Evolutionary conservation across 1,139 yeast species (phyloP).

Genomic region (Scheffersomyces quercinus): DNA sequence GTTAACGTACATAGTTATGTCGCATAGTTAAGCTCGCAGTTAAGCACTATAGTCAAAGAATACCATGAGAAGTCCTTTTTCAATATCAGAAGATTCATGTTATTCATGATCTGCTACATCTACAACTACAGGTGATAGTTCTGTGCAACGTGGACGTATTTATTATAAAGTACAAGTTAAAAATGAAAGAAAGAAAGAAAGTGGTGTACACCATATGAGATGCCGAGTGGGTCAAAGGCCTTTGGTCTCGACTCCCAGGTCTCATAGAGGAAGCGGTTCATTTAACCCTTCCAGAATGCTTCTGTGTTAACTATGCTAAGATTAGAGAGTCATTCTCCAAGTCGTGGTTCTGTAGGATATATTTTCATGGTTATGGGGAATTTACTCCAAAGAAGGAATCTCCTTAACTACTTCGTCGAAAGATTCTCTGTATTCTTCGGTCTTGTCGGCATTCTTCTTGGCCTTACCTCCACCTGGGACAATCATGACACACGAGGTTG

Average conservation of each 20-base stretch:
- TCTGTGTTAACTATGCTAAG: not conserved
- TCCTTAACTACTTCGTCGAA: constrained; percentile 96
- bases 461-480: constrained; percentile 95
- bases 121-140: too few species aligned
- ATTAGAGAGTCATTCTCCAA: not conserved
- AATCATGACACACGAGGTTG: constrained; percentile 96
- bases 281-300: too few species aligned
- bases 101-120: too few species aligned
- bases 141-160: too few species aligned
- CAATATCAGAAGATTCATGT: not conserved
- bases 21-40: too few species aligned
- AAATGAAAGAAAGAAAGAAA: not conserved
- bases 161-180: constrained; percentile 2
- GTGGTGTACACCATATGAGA: too few species aligned
- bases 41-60: too few species aligned
- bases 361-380: not conserved
- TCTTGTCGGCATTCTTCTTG: constrained; percentile 74
- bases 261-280: too few species aligned
- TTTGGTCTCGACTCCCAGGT: too few species aligned
- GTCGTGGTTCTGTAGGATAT: not conserved
- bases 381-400: constrained; percentile 47
- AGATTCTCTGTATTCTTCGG: constrained; percentile 87
- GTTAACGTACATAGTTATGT: too few species aligned
- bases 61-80: not conserved
- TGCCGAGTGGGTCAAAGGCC: too few species aligned